Conservation (phyloP, 495 filamentous ascomycete species). For the Podospora anserina region DNA sequence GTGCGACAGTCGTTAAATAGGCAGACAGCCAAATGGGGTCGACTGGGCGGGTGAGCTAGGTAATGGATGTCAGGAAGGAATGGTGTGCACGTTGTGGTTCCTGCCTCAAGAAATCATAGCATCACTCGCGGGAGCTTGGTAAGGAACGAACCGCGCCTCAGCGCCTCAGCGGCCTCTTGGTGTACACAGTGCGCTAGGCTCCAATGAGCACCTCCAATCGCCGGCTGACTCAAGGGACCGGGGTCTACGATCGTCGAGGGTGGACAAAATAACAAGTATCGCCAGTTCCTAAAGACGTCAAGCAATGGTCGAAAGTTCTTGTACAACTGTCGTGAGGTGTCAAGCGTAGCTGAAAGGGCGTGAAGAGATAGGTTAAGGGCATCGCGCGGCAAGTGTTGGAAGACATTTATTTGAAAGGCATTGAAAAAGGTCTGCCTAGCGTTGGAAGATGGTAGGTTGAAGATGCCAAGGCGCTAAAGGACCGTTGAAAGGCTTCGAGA, state of each 20-base stretch:
- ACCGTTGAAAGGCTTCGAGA: no score
- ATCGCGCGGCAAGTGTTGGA: no score
- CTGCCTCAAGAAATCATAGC: slow-evolving; percentile 2
- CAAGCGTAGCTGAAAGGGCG: no score
- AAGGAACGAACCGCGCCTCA: slow-evolving; percentile 12
- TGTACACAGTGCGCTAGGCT: slow-evolving; percentile 7
- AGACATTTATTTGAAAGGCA: no score
- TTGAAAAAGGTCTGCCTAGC: no score
- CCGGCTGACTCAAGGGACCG: slow-evolving; percentile 17
- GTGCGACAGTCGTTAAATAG: slow-evolving; percentile 10
- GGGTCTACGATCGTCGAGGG: neutral
- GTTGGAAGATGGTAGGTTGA: no score
- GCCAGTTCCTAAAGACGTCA: neutral
- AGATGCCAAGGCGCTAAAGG: no score
- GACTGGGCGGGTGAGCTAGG: neutral
- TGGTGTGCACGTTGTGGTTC: slow-evolving; percentile 11
- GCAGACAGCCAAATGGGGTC: slow-evolving; percentile 8
- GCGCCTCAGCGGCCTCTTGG: slow-evolving; percentile 1
- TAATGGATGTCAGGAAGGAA: neutral
- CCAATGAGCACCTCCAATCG: neutral
- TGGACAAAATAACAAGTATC: neutral
- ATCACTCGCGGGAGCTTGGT: slow-evolving; percentile 15
- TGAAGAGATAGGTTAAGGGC: no score
- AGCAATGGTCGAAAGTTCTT: no score
- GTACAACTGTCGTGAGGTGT: no score